Evolutionary conservation across 495 filamentous ascomycete genomes (phyloP), one percentile per base, ranked within the genome.

Genomic region (Penicillium lividum): DNA sequence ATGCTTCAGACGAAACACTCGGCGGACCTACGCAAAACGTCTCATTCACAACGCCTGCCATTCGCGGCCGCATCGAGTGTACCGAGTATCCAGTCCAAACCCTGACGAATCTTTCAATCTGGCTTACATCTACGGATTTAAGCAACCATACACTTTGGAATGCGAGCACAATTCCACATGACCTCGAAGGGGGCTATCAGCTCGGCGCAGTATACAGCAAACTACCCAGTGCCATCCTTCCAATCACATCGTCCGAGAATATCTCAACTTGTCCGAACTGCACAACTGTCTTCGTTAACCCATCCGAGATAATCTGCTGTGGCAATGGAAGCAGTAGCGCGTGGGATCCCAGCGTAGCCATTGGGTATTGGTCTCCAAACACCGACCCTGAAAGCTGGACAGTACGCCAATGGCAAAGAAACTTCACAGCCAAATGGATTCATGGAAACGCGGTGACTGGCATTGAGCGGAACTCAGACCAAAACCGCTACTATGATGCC

Each of bases 391-490:
- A 15, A 13, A 44, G 7, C 1, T 61, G 45, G 44, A 51, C 56
- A 8, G n/a, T 59, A 5, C 61, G 58, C 1, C 15, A 44, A 0
- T 66, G 63, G 61, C 56, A 65, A 4, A 42, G 29, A n/a, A 73
- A 73, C 31, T 71, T 77, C 46, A 69, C 72, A 0, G 58, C 67
- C 3, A 76, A 74, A 45, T 75, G 72, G 69, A 58, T 77, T 16
- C 44, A 60, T 9, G 64, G 64, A 1, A 11, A 61, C 18, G 57
- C 64, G 4, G 25, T 61, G 0, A 53, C 64, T 3, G 58, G 57
- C 1, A 58, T 63, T 15, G 43, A 54, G n/a, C 27, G 3, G 0
- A 60, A 38, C 7, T 10, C 40, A 3, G 11, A 34, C 5, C 4
- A 22, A 4, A 27, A 27, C 29, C 49, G 29, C 15, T 55, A 53